Percentiles rank a stretch among this genome's conserved stretches.
phyloP scores from a whole-genome alignment of 2,329 filamentous ascomycete genomes.

The Pseudogymnoascus sp. region DNA sequence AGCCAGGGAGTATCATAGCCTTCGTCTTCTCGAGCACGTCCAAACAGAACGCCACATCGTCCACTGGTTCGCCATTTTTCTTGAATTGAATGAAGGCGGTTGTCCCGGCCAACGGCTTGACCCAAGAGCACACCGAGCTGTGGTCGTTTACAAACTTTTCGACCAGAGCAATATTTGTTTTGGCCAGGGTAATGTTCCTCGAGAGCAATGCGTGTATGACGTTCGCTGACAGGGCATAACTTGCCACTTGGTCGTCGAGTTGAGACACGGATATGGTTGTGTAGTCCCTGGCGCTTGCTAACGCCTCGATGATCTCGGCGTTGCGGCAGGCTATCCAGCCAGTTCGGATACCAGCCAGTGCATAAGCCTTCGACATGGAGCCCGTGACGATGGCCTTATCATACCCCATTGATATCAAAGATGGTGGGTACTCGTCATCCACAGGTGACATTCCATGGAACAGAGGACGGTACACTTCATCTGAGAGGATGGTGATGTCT shows the following conservation, averaged over 20 bases:
- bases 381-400: constrained; percentile 63
- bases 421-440: constrained; percentile 49
- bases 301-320: constrained; percentile 50
- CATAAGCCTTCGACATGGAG: constrained; percentile 79
- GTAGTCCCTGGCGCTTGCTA: constrained; percentile 65
- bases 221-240: constrained; percentile 59
- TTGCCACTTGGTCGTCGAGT: constrained; percentile 70
- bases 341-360: constrained; percentile 69
- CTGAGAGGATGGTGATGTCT: constrained; percentile 59
- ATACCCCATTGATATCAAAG: constrained; percentile 64
- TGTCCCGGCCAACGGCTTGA: constrained; percentile 68
- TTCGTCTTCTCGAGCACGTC: constrained; percentile 60
- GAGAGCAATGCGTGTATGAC: constrained; percentile 56
- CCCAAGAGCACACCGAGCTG: constrained; percentile 57
- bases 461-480: constrained; percentile 78
- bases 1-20: constrained; percentile 67
- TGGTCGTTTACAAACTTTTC: constrained; percentile 60
- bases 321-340: constrained; percentile 74
- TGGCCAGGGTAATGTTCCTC: constrained; percentile 59
- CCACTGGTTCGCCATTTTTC: constrained; percentile 49
- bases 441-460: constrained; percentile 48
- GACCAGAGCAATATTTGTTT: constrained; percentile 57
- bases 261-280: constrained; percentile 81
- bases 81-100: constrained; percentile 69
- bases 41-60: constrained; percentile 65